Evolutionary conservation across 2,329 filamentous ascomycete species (phyloP).

Genomic region (Ceratocystis smalleyi): DNA sequence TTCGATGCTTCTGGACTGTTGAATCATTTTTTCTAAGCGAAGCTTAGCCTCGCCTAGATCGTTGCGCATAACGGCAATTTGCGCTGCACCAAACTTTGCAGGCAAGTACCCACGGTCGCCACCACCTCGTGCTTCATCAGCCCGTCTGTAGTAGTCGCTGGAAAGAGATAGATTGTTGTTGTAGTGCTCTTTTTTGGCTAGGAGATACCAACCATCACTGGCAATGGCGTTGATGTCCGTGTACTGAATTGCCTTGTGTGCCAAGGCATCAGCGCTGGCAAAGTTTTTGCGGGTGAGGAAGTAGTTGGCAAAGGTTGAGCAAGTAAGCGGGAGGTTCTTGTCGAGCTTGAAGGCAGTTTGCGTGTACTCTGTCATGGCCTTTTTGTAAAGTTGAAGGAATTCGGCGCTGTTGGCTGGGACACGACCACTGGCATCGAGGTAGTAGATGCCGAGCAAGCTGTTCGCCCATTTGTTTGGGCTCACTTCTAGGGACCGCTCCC

Average conservation of each 20-base stretch:
- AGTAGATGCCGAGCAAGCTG: slow-evolving; percentile 77
- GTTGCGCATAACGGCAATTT: slow-evolving; percentile 69
- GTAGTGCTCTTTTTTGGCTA: slow-evolving; percentile 83
- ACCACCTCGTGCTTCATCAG: slow-evolving; percentile 82
- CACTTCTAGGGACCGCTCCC: slow-evolving; percentile 75
- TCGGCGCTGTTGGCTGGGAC: slow-evolving; percentile 70
- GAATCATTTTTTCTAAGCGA: slow-evolving; percentile 82
- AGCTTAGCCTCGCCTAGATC: slow-evolving; percentile 88
- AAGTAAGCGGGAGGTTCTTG: slow-evolving; percentile 78
- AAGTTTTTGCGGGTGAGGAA: slow-evolving; percentile 73
- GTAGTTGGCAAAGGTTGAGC: slow-evolving; percentile 77
- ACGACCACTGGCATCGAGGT: slow-evolving; percentile 72
- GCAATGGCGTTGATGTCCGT: slow-evolving; percentile 94
- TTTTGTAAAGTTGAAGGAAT: slow-evolving; percentile 75
- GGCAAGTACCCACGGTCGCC: slow-evolving; percentile 83
- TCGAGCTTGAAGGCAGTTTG: slow-evolving; percentile 89
- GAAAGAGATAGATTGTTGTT: slow-evolving; percentile 60
- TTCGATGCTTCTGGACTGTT: slow-evolving; percentile 68
- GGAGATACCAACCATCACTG: slow-evolving; percentile 92
- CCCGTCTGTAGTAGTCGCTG: slow-evolving; percentile 71
- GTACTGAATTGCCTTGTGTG: slow-evolving; percentile 83
- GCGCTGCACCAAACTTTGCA: slow-evolving; percentile 85
- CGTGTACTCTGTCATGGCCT: slow-evolving; percentile 86
- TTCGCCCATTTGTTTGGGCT: slow-evolving; percentile 73
- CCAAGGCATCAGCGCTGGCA: slow-evolving; percentile 67